Base-by-base conservation (phyloP, 169 alveolate genomes). In the Eimeria maxima region DNA sequence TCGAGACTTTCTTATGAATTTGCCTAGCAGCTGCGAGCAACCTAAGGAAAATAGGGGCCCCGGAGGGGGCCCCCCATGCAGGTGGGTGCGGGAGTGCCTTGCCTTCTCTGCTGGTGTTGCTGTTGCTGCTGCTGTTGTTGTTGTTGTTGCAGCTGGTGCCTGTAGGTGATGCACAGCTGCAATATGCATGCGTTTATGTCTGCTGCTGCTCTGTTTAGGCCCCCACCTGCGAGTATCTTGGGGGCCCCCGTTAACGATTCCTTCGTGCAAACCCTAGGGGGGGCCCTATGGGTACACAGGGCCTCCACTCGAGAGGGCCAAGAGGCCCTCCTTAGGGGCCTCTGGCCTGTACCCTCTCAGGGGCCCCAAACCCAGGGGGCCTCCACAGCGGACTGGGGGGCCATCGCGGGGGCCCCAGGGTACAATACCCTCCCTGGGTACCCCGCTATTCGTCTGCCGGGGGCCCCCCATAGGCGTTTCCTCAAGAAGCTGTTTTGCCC, bases 401-500 rank as follows among this genome's bases (percentile, higher is more conserved):
- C 87, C 87, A 57, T 63, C 60, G 11, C 24, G 63, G 53, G 87
- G 80, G 47, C 50, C 80, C 80, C 44, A 27, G 50, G 50, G 16
- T 76, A 45, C 87, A 45, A 16, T 27, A 76, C 87, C 27, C 87
- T 76, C 65, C 87, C 87, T 18, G 87, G 87, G 65, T 76, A 76
- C 87, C 87, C 87, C 7, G n/a, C 16, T n/a, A 42, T 76, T 76
- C 10, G 63, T 20, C 47, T 76, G 65, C 87, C 87, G 16, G 60
- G 57, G 87, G 87, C 87, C 87, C 87, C 87, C 87, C 87, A 76
- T 29, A 47, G 60, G 57, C 87, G 87, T 63, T 63, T 76, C 57
- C 87, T 76, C 33, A 22, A 63, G 63, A 42, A n/a, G 60, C 55
- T 42, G 60, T 45, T 76, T 14, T 76, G 87, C 27, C 87, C 87